phyloP scores from a whole-genome alignment of 2,329 filamentous ascomycete genomes.

The Ophiostoma ulmi region DNA sequence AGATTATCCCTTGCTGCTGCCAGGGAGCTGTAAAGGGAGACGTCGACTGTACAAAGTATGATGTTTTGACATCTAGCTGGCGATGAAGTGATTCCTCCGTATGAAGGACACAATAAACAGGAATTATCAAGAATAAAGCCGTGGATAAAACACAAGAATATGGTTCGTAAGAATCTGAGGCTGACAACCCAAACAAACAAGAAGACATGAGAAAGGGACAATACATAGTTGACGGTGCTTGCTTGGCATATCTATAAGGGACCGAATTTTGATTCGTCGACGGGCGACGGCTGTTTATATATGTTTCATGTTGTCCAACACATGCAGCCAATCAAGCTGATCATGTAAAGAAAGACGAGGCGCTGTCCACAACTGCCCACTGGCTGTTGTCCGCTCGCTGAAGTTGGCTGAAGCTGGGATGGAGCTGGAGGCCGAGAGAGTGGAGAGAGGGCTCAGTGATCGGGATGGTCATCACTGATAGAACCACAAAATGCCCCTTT shows the following conservation, averaged over 20 bases:
- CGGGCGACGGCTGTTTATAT: constrained; percentile 15
- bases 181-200: neutral
- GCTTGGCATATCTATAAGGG: constrained; percentile 18
- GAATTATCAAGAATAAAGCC: neutral
- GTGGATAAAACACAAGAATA: neutral
- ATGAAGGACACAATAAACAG: too few relatives aligned
- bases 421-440: neutral
- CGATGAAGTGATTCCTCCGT: neutral
- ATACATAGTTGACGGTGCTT: neutral
- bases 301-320: constrained; percentile 23
- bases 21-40: neutral
- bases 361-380: neutral
- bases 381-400: neutral
- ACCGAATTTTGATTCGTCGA: constrained; percentile 21
- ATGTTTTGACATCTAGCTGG: neutral
- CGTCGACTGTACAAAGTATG: neutral
- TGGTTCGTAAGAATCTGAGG: neutral
- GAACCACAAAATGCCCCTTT: neutral
- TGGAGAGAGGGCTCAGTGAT: neutral
- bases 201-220: neutral
- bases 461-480: neutral
- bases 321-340: constrained; percentile 16
- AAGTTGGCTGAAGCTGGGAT: neutral
- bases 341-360: neutral
- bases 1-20: neutral